Percentiles rank a stretch among this genome's conserved stretches.
Conservation (phyloP, 2,329 filamentous ascomycete genomes). For the Cytospora piceae region DNA sequence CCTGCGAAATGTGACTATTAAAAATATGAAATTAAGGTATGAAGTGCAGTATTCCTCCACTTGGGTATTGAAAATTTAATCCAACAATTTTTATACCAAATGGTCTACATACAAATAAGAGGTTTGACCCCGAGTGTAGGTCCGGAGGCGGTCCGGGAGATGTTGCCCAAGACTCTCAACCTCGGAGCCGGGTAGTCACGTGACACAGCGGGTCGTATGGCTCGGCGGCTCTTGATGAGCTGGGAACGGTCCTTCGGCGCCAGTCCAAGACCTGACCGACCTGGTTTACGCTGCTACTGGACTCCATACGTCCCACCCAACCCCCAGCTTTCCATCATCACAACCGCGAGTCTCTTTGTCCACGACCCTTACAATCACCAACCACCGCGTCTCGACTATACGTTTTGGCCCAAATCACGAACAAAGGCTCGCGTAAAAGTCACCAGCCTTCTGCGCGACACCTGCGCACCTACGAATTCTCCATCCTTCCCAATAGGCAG, state of each 20-base stretch:
- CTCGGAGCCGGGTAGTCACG: neutral
- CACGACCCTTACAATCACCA: conserved; percentile 6
- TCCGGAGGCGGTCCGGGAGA: neutral
- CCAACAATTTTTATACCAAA: neutral
- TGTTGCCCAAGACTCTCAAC: neutral
- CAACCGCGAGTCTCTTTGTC: conserved; percentile 20
- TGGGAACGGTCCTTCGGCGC: conserved; percentile 5
- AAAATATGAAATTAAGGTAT: neutral
- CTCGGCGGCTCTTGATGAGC: neutral
- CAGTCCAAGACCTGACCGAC: conserved; percentile 19
- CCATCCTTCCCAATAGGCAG: neutral
- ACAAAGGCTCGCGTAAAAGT: conserved; percentile 1
- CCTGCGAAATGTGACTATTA: neutral
- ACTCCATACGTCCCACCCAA: neutral
- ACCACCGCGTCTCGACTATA: conserved; percentile 14
- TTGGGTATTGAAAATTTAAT: too few relatives aligned
- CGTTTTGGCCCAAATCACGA: conserved; percentile 9
- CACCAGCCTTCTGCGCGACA: neutral
- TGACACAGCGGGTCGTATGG: neutral
- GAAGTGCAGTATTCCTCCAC: neutral
- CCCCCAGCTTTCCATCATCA: conserved; percentile 23
- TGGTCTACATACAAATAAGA: neutral
- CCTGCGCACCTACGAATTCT: neutral
- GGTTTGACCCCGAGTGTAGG: neutral
- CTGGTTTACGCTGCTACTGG: conserved; percentile 13